These are phyloP conservation scores for Psilocybe cyanescens DNA, from an alignment of 768 basidiomycete genomes.

Conservation along the genomic window DNA sequence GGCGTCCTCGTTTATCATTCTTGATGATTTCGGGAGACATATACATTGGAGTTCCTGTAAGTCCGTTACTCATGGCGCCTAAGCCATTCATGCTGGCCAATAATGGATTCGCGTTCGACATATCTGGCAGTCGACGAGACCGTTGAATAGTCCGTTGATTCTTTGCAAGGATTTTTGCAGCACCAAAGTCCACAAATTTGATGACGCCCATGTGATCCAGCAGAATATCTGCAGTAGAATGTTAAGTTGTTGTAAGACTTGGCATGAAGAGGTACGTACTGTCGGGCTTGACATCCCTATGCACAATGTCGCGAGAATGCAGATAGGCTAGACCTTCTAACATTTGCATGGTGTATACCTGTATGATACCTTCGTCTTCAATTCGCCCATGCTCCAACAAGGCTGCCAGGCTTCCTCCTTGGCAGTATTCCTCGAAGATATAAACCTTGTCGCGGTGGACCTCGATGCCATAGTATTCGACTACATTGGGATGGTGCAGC, in stretches of 20 bases:
- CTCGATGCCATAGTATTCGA: slow-evolving; percentile 98
- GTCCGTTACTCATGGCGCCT: slow-evolving; percentile 72
- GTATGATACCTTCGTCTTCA: slow-evolving; percentile 95
- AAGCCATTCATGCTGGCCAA: slow-evolving; percentile 40
- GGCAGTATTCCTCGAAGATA: slow-evolving; percentile 98
- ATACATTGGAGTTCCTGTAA: slow-evolving; percentile 99
- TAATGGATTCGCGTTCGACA: slow-evolving; percentile 32
- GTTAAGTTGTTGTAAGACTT: neutral
- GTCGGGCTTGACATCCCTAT: slow-evolving; percentile 98
- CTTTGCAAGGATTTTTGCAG: slow-evolving; percentile 93
- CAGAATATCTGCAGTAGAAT: slow-evolving; percentile 75
- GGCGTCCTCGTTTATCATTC: slow-evolving; percentile 83
- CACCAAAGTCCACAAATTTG: slow-evolving; percentile 97
- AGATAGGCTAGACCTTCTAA: slow-evolving; percentile 92
- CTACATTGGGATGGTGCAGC: slow-evolving; percentile 96
- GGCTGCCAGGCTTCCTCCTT: slow-evolving; percentile 90
- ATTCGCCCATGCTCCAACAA: slow-evolving; percentile 92
- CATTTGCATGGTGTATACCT: slow-evolving; percentile 97
- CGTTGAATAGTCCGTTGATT: slow-evolving; percentile 83
- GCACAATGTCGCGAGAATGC: slow-evolving; percentile 90
- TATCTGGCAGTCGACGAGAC: slow-evolving; percentile 61
- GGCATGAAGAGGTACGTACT: slow-evolving; percentile 60
- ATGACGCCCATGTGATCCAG: slow-evolving; percentile 89
- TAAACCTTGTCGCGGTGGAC: slow-evolving; percentile 99
- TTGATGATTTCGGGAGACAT: slow-evolving; percentile 99